Evolutionary conservation across 345 rosid genomes (phyloP).

Genomic region (Gossypium bickii): DNA sequence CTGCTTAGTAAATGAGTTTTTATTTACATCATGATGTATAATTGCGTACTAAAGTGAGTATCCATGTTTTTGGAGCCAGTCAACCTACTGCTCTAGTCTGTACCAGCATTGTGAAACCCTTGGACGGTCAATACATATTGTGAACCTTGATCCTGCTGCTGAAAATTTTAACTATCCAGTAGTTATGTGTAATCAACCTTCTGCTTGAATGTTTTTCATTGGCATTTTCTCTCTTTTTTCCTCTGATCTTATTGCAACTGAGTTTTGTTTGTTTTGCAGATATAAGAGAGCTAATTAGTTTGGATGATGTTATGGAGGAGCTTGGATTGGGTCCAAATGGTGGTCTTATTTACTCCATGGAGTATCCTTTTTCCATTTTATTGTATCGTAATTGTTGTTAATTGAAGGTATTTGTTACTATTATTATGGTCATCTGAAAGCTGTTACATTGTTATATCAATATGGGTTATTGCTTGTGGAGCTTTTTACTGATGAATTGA

Average conservation of each 20-base stretch:
- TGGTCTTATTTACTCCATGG: conserved; percentile 89
- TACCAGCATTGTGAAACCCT: conserved; percentile 61
- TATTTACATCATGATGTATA: not conserved
- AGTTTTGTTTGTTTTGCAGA: conserved; percentile 40
- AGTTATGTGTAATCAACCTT: conserved; percentile 55
- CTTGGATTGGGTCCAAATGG: conserved; percentile 89
- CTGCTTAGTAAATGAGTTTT: not conserved
- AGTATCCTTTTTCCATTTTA: conserved; percentile 51
- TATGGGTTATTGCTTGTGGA: not conserved
- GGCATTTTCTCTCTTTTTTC: not conserved
- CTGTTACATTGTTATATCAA: not conserved
- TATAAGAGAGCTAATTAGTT: conserved; percentile 78
- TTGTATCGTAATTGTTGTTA: not conserved
- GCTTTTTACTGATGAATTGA: not conserved
- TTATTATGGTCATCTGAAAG: not conserved
- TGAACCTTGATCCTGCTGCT: conserved; percentile 92
- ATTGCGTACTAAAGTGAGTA: not conserved
- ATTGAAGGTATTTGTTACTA: not conserved
- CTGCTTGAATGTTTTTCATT: not conserved
- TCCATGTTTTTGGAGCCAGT: conserved; percentile 36
- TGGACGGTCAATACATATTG: conserved; percentile 60
- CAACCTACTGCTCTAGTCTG: conserved; percentile 84
- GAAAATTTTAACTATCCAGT: conserved; percentile 88
- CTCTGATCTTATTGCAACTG: not conserved
- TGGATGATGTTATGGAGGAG: conserved; percentile 96